Percentiles rank a stretch among this genome's conserved stretches.
Conservation (phyloP, 75 land plant species). For the Pinus albicaulis region DNA sequence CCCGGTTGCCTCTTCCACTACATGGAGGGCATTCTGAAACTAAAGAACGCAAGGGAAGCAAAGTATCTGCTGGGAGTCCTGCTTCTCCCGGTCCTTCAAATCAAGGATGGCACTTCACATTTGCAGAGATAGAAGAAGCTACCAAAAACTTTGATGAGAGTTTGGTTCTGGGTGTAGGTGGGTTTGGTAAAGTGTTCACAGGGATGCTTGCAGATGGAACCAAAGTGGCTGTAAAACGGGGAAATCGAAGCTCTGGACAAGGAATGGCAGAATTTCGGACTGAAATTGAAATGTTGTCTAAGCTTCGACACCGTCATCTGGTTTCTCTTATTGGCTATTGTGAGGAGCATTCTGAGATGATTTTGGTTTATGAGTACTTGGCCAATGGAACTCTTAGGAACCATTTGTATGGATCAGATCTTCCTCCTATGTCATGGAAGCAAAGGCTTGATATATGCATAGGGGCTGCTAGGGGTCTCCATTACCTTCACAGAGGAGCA, state of each 20-base stretch:
- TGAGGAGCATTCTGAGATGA: slow-evolving; percentile 70
- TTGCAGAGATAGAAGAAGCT: slow-evolving; percentile 65
- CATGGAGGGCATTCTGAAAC: slow-evolving; percentile 59
- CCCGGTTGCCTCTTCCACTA: slow-evolving; percentile 60
- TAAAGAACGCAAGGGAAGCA: slow-evolving; percentile 29
- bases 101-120: slow-evolving; percentile 53
- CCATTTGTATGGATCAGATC: slow-evolving; percentile 73
- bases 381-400: slow-evolving; percentile 78
- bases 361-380: slow-evolving; percentile 96
- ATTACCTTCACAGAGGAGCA: slow-evolving; percentile 91
- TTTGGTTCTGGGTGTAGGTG: slow-evolving; percentile 77
- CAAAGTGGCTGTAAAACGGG: slow-evolving; percentile 76
- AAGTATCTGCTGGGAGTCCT: slow-evolving; percentile 50
- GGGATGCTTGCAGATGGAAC: slow-evolving; percentile 73
- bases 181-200: slow-evolving; percentile 82
- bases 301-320: slow-evolving; percentile 84
- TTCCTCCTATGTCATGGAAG: slow-evolving; percentile 70
- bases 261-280: slow-evolving; percentile 79
- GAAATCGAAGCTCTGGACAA: slow-evolving; percentile 62
- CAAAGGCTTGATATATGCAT: slow-evolving; percentile 90
- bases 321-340: slow-evolving; percentile 89
- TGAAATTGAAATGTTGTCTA: slow-evolving; percentile 74
- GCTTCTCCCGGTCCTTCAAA: slow-evolving; percentile 40
- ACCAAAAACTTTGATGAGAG: slow-evolving; percentile 71
- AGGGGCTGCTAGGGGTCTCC: slow-evolving; percentile 84